Base-by-base conservation (phyloP, 805 yeast species). In the Saccharomyces jurei region DNA sequence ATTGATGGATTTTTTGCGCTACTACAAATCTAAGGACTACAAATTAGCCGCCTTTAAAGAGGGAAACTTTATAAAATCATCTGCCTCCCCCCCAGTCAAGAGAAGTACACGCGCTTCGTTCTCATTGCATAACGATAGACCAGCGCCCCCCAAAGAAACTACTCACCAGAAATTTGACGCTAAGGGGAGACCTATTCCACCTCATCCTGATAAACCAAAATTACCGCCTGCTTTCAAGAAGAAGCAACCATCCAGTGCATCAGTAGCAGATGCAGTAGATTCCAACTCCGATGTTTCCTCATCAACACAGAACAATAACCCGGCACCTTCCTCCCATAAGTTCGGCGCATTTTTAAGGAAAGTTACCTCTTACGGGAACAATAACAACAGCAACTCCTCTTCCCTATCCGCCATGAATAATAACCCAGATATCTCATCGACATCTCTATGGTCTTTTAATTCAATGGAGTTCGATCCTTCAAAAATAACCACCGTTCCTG, bases 191-290 rank as follows among this genome's bases (percentile, higher is more conserved):
- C 77, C 76, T 6, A 67, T 81, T 8, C 86, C 84, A 2, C 67
- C 79, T 3, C 83, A 80, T 61, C 84, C 84, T 1, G 64, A 63
- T 26, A 62, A 54, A 50, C 75, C 83, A 1, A 74, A 70, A 32
- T 63, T 77, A 14, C 83, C 82, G 5, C 74, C 84, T 2, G 82
- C 82, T 0, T 67, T 81, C 9, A 62, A 74, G 6, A 63, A 47
- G 49, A 46, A 27, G 49, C 44, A 47, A 17, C 46, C 14, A 22
- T 11, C 14, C 32, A 36, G 13, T 21, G n/a, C 49, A 36, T 31
- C 22, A 41, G 41, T 52, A 27, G 36, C 51, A 27, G 36, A 28
- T 46, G 30, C 46, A 44, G 28, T 26, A 46, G 22, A 44, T 17
- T 36, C 48, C 48, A 29, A 36, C 31, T 13, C 50, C 41, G 29